These are phyloP conservation scores for Afroboletus lepidellus DNA, from an alignment of 1,284 basidiomycete species.

Conservation along the genomic window DNA sequence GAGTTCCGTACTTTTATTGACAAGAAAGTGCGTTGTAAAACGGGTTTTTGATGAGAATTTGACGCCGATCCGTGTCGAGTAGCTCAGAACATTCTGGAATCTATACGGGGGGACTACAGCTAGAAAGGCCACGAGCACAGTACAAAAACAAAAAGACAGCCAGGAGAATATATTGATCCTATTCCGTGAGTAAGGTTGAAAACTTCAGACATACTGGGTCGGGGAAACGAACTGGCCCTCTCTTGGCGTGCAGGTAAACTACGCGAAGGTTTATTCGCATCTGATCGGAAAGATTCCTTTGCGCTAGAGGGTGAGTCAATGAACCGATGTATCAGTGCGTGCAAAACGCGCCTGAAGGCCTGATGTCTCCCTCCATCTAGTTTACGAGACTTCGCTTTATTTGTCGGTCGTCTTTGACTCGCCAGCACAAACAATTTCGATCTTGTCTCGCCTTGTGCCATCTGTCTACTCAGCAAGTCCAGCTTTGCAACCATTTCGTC, in stretches of 20 bases:
- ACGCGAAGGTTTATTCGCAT: constrained; percentile 64
- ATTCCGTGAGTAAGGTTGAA: constrained; percentile 49
- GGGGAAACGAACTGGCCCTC: neutral
- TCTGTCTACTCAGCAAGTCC: constrained; percentile 39
- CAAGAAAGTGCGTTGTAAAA: constrained; percentile 48
- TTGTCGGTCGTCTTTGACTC: constrained; percentile 59
- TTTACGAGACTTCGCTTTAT: constrained; percentile 69
- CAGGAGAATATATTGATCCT: constrained; percentile 68
- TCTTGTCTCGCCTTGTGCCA: constrained; percentile 57
- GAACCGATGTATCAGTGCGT: neutral
- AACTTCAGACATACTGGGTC: neutral
- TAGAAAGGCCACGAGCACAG: constrained; percentile 10
- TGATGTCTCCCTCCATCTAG: constrained; percentile 34
- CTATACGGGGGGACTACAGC: constrained; percentile 8
- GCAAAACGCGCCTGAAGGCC: neutral
- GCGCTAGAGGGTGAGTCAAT: constrained; percentile 55
- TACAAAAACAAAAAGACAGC: constrained; percentile 45
- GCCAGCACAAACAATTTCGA: constrained; percentile 52
- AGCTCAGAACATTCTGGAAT: constrained; percentile 49
- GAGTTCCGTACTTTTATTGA: constrained; percentile 63
- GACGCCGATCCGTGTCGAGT: constrained; percentile 2
- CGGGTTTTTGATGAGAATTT: neutral
- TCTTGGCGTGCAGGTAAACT: constrained; percentile 53
- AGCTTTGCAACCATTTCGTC: constrained; percentile 28
- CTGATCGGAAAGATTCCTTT: constrained; percentile 54